Percentiles rank a stretch among this genome's conserved stretches.
These are phyloP conservation scores for Lomentospora prolificans DNA, from an alignment of 2,329 filamentous ascomycete genomes.

Conservation along the genomic window DNA sequence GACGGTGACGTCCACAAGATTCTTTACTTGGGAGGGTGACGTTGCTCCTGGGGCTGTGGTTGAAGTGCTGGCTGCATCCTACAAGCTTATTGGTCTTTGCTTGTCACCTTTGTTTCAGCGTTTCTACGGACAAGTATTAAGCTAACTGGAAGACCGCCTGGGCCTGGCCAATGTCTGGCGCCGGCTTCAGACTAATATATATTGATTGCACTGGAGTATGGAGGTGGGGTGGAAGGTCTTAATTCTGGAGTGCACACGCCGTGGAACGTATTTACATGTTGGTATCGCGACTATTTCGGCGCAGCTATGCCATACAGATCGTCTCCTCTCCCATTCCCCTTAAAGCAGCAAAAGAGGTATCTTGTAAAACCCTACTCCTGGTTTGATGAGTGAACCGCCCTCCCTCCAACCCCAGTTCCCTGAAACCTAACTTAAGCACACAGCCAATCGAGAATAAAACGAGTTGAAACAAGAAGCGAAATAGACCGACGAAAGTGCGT, in stretches of 20 bases:
- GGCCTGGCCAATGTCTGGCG: no score
- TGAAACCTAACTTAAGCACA: neutral
- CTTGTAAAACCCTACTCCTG: neutral
- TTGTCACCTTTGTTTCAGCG: no score
- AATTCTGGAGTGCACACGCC: neutral
- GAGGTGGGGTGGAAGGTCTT: no score
- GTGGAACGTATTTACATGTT: neutral
- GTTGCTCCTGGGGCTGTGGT: neutral
- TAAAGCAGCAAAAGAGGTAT: neutral
- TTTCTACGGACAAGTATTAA: neutral
- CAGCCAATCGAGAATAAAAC: neutral
- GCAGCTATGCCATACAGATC: neutral
- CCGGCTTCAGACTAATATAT: no score
- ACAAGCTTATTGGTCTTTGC: neutral
- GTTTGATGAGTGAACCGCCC: neutral
- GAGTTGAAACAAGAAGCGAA: neutral
- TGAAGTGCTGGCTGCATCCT: neutral
- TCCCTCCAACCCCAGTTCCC: neutral
- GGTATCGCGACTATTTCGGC: neutral
- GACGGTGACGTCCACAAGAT: no score
- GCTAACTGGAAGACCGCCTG: no score
- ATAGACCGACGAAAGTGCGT: neutral
- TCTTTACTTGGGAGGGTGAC: neutral
- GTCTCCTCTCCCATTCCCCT: neutral
- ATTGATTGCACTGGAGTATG: no score